A percentile compares a stretch with the other conserved stretches of the same genome.
phyloP scores from a whole-genome alignment of 2,329 filamentous ascomycete genomes.

The Metarhizium album region DNA sequence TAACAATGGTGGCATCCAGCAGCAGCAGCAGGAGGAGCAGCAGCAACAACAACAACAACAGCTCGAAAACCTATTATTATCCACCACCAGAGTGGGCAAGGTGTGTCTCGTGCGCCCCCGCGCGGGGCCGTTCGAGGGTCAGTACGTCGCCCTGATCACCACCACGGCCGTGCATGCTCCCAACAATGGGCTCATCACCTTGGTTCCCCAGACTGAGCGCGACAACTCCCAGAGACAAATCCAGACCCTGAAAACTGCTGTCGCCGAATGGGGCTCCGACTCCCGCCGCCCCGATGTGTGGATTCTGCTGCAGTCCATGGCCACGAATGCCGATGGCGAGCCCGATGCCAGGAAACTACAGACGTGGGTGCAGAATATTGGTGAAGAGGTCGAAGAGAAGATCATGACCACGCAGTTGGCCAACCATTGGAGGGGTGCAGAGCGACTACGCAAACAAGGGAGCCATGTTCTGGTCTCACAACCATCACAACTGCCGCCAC shows the following conservation, averaged over 20 bases:
- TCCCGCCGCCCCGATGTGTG: constrained; percentile 33
- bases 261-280: constrained; percentile 23
- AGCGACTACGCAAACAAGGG: neutral
- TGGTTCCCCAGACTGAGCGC: constrained; percentile 22
- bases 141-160: constrained; percentile 36
- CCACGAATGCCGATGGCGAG: constrained; percentile 26
- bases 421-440: constrained; percentile 21
- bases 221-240: constrained; percentile 31
- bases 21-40: neutral
- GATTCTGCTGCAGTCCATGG: constrained; percentile 37
- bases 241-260: constrained; percentile 28
- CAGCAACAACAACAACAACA: neutral
- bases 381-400: constrained; percentile 33
- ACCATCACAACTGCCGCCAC: neutral
- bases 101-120: constrained; percentile 34
- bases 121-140: constrained; percentile 39
- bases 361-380: constrained; percentile 44
- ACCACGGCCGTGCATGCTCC: constrained; percentile 15
- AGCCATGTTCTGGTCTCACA: neutral
- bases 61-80: constrained; percentile 28
- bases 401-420: constrained; percentile 34
- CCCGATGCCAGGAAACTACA: constrained; percentile 34
- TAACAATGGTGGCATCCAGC: neutral
- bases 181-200: constrained; percentile 19
- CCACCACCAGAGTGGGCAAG: constrained; percentile 28